Percentiles rank a stretch among this genome's conserved stretches.
These are phyloP conservation scores for Tulasnella sp. DNA, from an alignment of 768 basidiomycete species.

Conservation along the genomic window DNA sequence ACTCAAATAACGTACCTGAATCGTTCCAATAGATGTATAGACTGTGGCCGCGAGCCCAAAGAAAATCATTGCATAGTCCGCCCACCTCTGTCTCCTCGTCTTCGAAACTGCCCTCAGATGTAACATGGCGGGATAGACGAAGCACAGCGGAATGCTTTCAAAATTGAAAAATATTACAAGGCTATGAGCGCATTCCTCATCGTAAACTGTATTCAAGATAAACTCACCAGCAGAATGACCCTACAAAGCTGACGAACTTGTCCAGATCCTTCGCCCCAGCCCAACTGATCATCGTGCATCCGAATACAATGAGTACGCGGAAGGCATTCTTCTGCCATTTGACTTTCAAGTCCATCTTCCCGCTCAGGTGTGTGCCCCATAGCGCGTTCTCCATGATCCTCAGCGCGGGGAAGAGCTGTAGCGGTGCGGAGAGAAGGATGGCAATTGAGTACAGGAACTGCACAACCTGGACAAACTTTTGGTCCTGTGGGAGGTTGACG, in stretches of 20 bases:
- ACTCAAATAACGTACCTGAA: slow-evolving; percentile 41
- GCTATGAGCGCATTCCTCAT: slow-evolving; percentile 1
- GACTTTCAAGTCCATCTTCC: slow-evolving; percentile 66
- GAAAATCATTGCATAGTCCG: slow-evolving; percentile 59
- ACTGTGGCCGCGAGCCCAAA: slow-evolving; percentile 63
- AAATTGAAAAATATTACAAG: not conserved
- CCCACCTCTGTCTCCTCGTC: slow-evolving; percentile 51
- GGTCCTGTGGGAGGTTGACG: slow-evolving; percentile 77
- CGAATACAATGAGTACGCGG: slow-evolving; percentile 39
- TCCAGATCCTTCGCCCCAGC: slow-evolving; percentile 37
- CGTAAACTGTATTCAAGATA: too few species aligned
- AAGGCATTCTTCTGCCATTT: slow-evolving; percentile 94
- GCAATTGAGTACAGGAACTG: slow-evolving; percentile 87
- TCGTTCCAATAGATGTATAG: slow-evolving; percentile 74
- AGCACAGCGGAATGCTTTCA: slow-evolving; percentile 78
- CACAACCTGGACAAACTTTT: slow-evolving; percentile 79
- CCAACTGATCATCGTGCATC: slow-evolving; percentile 55
- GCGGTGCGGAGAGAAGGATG: slow-evolving; percentile 81
- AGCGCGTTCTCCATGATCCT: slow-evolving; percentile 95
- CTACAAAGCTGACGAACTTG: slow-evolving; percentile 76
- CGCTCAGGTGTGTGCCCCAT: slow-evolving; percentile 60
- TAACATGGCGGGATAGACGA: slow-evolving; percentile 87
- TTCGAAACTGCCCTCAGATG: slow-evolving; percentile 79
- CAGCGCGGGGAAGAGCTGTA: slow-evolving; percentile 96
- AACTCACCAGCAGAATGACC: slow-evolving; percentile 84